These are phyloP conservation scores for Aschersonia sp. DNA, from an alignment of 2,329 filamentous ascomycete species.

Conservation along the genomic window DNA sequence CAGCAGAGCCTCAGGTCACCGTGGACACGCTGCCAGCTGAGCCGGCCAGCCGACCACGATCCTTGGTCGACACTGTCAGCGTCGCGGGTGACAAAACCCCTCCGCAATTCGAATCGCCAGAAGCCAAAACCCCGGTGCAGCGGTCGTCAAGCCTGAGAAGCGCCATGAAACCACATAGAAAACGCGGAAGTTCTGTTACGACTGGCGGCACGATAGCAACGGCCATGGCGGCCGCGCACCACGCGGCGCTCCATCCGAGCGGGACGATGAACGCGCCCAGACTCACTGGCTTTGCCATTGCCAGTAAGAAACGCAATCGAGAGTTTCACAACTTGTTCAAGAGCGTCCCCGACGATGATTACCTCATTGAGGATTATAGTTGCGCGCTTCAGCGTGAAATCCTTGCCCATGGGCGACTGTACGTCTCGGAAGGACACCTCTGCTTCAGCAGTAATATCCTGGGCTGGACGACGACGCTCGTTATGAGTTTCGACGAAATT, in stretches of 20 bases:
- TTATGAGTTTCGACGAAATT: slow-evolving; percentile 97
- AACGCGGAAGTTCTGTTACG: slow-evolving; percentile 69
- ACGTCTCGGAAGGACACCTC: slow-evolving; percentile 92
- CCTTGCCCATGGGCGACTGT: slow-evolving; percentile 80
- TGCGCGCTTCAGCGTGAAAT: slow-evolving; percentile 94
- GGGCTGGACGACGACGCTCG: slow-evolving; percentile 92
- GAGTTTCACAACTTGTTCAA: slow-evolving; percentile 92
- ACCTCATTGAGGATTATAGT: slow-evolving; percentile 96
- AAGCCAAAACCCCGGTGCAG: slow-evolving; percentile 45
- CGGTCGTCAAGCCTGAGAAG: slow-evolving; percentile 56
- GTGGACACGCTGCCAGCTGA: slow-evolving; percentile 17
- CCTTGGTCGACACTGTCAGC: slow-evolving; percentile 32
- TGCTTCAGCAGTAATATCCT: slow-evolving; percentile 99
- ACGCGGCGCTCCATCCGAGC: slow-evolving; percentile 51
- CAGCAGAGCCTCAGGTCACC: slow-evolving; percentile 26
- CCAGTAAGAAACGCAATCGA: slow-evolving; percentile 87
- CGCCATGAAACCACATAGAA: slow-evolving; percentile 46
- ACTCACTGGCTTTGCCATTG: slow-evolving; percentile 88
- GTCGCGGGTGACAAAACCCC: slow-evolving; percentile 44
- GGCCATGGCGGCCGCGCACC: slow-evolving; percentile 55
- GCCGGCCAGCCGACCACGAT: slow-evolving; percentile 27
- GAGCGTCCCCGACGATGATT: slow-evolving; percentile 95
- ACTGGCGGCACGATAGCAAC: slow-evolving; percentile 54
- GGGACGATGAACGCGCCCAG: slow-evolving; percentile 50
- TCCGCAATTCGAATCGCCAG: slow-evolving; percentile 45